phyloP scores from a whole-genome alignment of 805 yeast genomes.

The Yamadazyma olivae region DNA sequence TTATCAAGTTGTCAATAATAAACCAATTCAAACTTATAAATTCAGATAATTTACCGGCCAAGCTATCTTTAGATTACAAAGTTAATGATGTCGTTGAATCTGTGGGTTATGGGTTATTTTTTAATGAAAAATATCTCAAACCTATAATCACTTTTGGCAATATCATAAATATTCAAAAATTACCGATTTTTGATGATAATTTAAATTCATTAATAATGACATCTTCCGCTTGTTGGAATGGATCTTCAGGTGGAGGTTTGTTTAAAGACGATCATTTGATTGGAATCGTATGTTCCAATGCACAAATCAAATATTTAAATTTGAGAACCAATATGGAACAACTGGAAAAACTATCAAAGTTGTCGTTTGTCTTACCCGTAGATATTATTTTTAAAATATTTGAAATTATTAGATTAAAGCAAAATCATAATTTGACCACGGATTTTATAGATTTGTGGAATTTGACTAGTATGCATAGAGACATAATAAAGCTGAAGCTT shows the following conservation, averaged over 20 bases:
- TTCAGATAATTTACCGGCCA: slow-evolving; percentile 5
- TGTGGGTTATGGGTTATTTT: slow-evolving; percentile 41
- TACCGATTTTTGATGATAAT: neutral
- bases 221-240: slow-evolving; percentile 48
- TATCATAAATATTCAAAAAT: slow-evolving; percentile 15
- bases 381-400: slow-evolving; percentile 26
- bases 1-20: slow-evolving; percentile 22
- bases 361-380: slow-evolving; percentile 31
- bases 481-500: neutral
- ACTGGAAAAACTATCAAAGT: slow-evolving; percentile 28
- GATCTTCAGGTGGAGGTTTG: slow-evolving; percentile 49
- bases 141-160: slow-evolving; percentile 36
- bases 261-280: slow-evolving; percentile 25
- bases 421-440: neutral
- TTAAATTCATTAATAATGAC: slow-evolving; percentile 24
- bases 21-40: slow-evolving; percentile 8
- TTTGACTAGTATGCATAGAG: slow-evolving; percentile 9
- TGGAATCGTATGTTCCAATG: slow-evolving; percentile 46
- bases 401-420: too few relatives aligned
- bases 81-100: slow-evolving; percentile 25
- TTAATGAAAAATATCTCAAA: slow-evolving; percentile 12
- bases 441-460: slow-evolving; percentile 11
- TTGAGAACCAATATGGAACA: slow-evolving; percentile 8
- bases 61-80: slow-evolving; percentile 2
- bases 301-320: slow-evolving; percentile 27